Conservation (phyloP, 202 grass and related monocot genomes). For the Tripidium arundinaceum region DNA sequence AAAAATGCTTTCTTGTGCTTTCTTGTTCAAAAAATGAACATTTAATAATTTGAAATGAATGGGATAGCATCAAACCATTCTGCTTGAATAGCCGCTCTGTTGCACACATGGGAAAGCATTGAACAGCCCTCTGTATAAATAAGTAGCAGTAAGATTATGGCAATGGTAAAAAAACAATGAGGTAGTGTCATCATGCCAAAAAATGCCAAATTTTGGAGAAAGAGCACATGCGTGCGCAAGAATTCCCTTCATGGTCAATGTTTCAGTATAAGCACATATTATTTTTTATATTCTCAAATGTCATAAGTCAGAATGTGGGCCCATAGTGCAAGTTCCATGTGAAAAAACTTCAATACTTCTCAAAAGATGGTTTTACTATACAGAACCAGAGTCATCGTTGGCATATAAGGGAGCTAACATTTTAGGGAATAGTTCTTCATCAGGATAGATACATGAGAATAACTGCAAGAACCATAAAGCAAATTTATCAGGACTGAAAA, state of each 20-base stretch:
- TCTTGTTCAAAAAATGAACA: neutral
- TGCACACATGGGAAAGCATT: neutral
- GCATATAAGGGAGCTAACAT: constrained; percentile 41
- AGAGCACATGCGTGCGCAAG: neutral
- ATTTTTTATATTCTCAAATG: neutral
- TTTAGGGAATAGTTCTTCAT: constrained; percentile 62
- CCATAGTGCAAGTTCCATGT: neutral
- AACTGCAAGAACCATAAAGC: constrained; percentile 40
- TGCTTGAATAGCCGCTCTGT: neutral
- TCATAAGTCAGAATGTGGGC: neutral
- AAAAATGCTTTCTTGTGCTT: neutral
- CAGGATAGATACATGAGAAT: constrained; percentile 50
- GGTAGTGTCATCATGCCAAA: neutral
- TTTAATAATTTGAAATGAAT: neutral
- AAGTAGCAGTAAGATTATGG: neutral
- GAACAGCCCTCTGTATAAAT: neutral
- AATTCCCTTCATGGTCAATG: neutral
- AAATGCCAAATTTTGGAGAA: neutral
- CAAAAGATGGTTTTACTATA: constrained; percentile 29
- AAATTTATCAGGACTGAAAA: constrained; percentile 47
- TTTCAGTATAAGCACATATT: neutral
- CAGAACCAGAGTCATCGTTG: constrained; percentile 42
- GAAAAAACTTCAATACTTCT: constrained; percentile 9
- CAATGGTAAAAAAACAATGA: neutral
- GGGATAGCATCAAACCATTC: neutral